A percentile compares a stretch with the other conserved stretches of the same genome.
phyloP scores from a whole-genome alignment of 768 basidiomycete genomes.

The Podaxis carcinomalis region DNA sequence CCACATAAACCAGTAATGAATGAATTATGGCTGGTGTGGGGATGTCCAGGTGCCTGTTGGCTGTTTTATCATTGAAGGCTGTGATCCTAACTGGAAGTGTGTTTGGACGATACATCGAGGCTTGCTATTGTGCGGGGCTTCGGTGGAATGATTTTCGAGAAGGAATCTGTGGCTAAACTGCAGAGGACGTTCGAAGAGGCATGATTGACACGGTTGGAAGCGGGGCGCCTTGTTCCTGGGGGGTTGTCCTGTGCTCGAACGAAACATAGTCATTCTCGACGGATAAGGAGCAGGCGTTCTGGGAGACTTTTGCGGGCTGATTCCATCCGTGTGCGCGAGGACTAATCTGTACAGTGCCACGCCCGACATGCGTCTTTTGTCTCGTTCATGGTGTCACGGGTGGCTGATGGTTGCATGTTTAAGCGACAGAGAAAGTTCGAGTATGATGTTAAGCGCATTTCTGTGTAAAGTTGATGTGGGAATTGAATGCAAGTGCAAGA shows the following conservation, averaged over 20 bases:
- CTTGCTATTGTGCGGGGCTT: conserved; percentile 31
- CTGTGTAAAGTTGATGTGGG: conserved; percentile 43
- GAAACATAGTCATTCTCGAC: conserved; percentile 42
- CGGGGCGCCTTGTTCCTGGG: conserved; percentile 61
- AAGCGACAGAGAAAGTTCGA: conserved; percentile 59
- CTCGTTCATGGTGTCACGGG: background rate
- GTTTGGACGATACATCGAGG: conserved; percentile 46
- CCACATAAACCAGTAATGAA: too few relatives aligned
- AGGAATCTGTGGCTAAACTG: conserved; percentile 49
- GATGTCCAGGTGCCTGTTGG: conserved; percentile 56
- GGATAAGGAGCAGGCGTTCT: conserved; percentile 38
- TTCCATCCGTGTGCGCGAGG: conserved; percentile 49
- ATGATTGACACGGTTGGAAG: conserved; percentile 29
- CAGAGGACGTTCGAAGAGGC: conserved; percentile 36
- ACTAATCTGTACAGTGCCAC: conserved; percentile 53
- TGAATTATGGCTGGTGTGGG: background rate
- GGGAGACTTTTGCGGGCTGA: conserved; percentile 47
- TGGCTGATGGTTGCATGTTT: conserved; percentile 27
- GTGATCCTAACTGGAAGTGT: conserved; percentile 60
- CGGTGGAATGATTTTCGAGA: conserved; percentile 31
- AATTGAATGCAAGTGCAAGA: conserved; percentile 2
- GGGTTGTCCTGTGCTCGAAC: conserved; percentile 84
- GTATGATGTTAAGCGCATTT: conserved; percentile 65
- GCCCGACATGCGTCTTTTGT: conserved; percentile 59
- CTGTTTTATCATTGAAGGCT: conserved; percentile 53